Conservation (phyloP, 495 filamentous ascomycete genomes). For the Neurospora sp. region DNA sequence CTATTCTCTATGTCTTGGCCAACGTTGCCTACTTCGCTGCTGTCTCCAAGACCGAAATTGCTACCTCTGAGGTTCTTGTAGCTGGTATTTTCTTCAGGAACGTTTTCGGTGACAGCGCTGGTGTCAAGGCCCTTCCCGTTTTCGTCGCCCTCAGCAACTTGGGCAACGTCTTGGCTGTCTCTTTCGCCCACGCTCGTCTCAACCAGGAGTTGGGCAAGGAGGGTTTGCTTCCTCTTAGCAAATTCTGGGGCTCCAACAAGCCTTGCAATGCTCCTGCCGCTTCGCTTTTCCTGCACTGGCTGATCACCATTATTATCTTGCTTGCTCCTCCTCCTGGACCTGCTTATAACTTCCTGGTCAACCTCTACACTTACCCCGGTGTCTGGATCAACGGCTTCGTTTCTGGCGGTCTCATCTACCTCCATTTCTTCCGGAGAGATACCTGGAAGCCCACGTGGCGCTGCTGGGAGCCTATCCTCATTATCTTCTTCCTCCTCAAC, state of each 20-base stretch:
- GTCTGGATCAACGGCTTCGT: conserved; percentile 46
- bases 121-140: conserved; percentile 39
- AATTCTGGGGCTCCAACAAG: conserved; percentile 44
- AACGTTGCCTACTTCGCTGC: conserved; percentile 52
- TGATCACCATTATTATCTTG: conserved; percentile 36
- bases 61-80: conserved; percentile 36
- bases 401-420: conserved; percentile 40
- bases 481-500: conserved; percentile 39
- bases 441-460: conserved; percentile 34
- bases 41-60: conserved; percentile 37
- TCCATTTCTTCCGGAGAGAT: conserved; percentile 31
- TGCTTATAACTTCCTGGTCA: conserved; percentile 27
- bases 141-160: conserved; percentile 53
- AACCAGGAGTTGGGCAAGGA: conserved; percentile 61
- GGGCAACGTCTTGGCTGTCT: conserved; percentile 44
- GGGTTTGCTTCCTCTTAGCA: conserved; percentile 52
- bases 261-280: conserved; percentile 44
- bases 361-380: conserved; percentile 34
- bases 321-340: conserved; percentile 36
- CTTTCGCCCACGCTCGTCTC: conserved; percentile 47
- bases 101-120: conserved; percentile 29
- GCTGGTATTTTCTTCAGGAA: conserved; percentile 40
- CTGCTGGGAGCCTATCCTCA: conserved; percentile 35
- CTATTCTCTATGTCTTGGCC: conserved; percentile 52
- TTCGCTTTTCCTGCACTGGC: conserved; percentile 38